Evolutionary conservation across 2,329 filamentous ascomycete species (phyloP).

Genomic region (Alternaria brassicae): DNA sequence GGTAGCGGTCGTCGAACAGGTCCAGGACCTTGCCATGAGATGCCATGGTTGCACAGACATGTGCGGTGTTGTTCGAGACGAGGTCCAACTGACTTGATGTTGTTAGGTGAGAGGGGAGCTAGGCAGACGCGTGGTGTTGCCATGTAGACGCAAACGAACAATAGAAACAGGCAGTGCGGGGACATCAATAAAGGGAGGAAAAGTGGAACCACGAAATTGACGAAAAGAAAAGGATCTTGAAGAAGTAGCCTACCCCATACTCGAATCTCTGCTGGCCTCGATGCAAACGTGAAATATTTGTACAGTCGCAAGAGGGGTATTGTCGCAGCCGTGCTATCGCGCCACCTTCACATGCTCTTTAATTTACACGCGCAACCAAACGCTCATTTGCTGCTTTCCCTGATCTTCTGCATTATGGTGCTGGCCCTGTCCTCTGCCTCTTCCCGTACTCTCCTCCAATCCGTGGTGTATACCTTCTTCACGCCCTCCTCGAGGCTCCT

Average conservation of each 20-base stretch:
- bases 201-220: not conserved
- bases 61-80: not conserved
- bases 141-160: conserved; percentile 12
- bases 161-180: conserved; percentile 9
- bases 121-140: conserved; percentile 9
- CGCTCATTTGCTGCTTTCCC: conserved; percentile 37
- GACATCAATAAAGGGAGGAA: conserved; percentile 6
- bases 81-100: not conserved
- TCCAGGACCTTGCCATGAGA: conserved; percentile 41
- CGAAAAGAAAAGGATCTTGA: not conserved
- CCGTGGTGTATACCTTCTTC: conserved; percentile 52
- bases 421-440: conserved; percentile 52
- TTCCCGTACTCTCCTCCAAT: conserved; percentile 55
- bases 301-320: conserved; percentile 30
- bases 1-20: conserved; percentile 42
- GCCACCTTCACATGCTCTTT: not conserved
- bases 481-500: conserved; percentile 54
- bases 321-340: conserved; percentile 16
- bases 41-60: conserved; percentile 25
- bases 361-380: not conserved
- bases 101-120: conserved; percentile 1
- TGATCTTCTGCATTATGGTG: conserved; percentile 44
- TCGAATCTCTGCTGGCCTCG: conserved; percentile 10
- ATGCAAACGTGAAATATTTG: conserved; percentile 5
- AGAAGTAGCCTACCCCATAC: not conserved